Evolutionary conservation across 2,329 filamentous ascomycete species (phyloP), one percentile per base, ranked within the genome.

Genomic region (Fusarium fujikuroi): DNA sequence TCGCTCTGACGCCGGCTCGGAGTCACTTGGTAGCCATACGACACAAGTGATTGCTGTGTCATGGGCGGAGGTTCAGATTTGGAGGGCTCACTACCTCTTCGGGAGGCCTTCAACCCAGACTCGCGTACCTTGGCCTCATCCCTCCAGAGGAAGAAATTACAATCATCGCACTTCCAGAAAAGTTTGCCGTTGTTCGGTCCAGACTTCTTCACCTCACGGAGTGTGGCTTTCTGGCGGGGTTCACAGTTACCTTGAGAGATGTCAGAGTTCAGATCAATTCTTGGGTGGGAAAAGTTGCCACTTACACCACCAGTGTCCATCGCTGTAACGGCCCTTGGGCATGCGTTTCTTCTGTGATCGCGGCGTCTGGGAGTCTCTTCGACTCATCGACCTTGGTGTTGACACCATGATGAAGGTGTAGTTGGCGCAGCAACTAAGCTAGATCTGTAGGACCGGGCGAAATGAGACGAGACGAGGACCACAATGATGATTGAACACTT

Each of bases 91-190:
- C 53, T 54, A 7, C 30, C 52, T 16, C 43, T 73, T 14, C 68
- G 54, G 15, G 72, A 50, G 12, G 59, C 36, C 9, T 47, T 63
- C 39, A 76, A 63, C 8, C 75, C 77, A 2, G 64, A 76, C 71
- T 84, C 79, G 9, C 80, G 79, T 25, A 69, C 59, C 39, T 74
- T 68, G 15, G 84, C 84, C 3, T 80, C 78, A 12, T 86, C 81
- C n/a, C 80, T 79, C 82, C 83, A 87, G 28, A 86, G 73, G 65
- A 86, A 87, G 74, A 87, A 85, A 11, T 75, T 60, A 76, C 86
- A 87, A 52, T 79, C 78, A 11, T 78, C 77, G 73, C 86, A 87
- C 15, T 78, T 81, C 77, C 82, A 86, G 75, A 85, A 87, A 56
- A 77, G 80, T 56, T 78, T 81, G 30, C 84, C 85, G 49, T 81